phyloP scores from a whole-genome alignment of 176 grass and related monocot genomes.

The Lolium rigidum region DNA sequence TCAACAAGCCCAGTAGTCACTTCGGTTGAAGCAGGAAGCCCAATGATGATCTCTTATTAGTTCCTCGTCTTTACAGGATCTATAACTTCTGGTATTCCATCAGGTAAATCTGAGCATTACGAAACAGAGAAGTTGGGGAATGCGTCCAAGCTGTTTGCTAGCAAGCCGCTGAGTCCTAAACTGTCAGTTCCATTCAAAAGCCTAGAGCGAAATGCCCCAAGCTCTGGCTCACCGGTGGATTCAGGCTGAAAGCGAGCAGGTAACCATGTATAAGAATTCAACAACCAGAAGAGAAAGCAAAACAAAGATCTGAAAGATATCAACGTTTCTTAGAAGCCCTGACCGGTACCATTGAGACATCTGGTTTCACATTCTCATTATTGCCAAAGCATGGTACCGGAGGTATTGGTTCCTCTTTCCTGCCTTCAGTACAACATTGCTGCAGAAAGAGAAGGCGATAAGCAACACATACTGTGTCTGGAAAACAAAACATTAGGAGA shows the following conservation, averaged over 20 bases:
- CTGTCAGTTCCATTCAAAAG: slow-evolving; percentile 59
- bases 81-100: neutral
- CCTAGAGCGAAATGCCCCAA: slow-evolving; percentile 57
- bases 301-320: slow-evolving; percentile 30
- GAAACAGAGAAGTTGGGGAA: slow-evolving; percentile 81
- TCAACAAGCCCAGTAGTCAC: slow-evolving; percentile 1
- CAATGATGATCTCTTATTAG: neutral
- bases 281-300: slow-evolving; percentile 17
- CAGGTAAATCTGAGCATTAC: slow-evolving; percentile 41
- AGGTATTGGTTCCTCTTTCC: slow-evolving; percentile 10
- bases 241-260: slow-evolving; percentile 42
- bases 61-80: slow-evolving; percentile 21
- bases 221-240: slow-evolving; percentile 25
- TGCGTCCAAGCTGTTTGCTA: slow-evolving; percentile 76
- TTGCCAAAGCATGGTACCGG: neutral
- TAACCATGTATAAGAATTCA: slow-evolving; percentile 11
- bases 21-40: slow-evolving; percentile 22
- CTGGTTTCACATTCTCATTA: slow-evolving; percentile 33
- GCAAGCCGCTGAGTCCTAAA: slow-evolving; percentile 56
- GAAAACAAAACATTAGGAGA: slow-evolving; percentile 21
- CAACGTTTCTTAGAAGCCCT: slow-evolving; percentile 20
- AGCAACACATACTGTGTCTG: slow-evolving; percentile 19
- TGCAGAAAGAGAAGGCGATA: slow-evolving; percentile 34
- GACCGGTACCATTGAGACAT: slow-evolving; percentile 42
- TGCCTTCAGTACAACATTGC: slow-evolving; percentile 36